These are phyloP conservation scores for Geosmithia flava DNA, from an alignment of 2,329 filamentous ascomycete species.

Conservation along the genomic window DNA sequence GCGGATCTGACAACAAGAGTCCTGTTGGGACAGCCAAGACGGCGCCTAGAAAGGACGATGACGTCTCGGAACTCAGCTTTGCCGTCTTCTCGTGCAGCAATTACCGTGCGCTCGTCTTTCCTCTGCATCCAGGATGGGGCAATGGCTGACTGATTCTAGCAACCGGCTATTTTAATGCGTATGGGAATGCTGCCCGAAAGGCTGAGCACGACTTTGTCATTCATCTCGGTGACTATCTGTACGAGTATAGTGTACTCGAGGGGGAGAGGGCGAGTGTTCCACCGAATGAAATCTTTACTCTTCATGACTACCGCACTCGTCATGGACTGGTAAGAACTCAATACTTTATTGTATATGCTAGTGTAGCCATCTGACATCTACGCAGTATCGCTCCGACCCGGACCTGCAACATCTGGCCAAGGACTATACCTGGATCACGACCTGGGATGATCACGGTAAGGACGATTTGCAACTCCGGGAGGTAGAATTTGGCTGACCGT, in stretches of 20 bases:
- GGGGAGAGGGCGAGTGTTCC: constrained; percentile 17
- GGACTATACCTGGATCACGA: constrained; percentile 30
- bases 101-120: constrained; percentile 32
- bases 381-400: constrained; percentile 24
- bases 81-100: constrained; percentile 64
- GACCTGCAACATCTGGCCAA: constrained; percentile 27
- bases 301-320: constrained; percentile 30
- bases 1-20: constrained; percentile 47
- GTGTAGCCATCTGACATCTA: constrained; percentile 1
- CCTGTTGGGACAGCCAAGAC: constrained; percentile 60
- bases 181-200: constrained; percentile 45
- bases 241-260: constrained; percentile 38
- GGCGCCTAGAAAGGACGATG: constrained; percentile 42
- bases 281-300: constrained; percentile 15
- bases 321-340: constrained; percentile 21
- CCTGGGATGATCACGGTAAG: constrained; percentile 37
- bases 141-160: constrained; percentile 6
- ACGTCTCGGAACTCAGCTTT: constrained; percentile 44
- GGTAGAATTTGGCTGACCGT: not conserved
- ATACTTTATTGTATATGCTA: too few relatives aligned
- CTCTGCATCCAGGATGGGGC: not conserved
- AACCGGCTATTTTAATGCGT: constrained; percentile 45
- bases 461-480: constrained; percentile 17
- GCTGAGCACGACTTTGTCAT: constrained; percentile 47
- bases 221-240: constrained; percentile 51